Percentiles rank a stretch among this genome's conserved stretches.
These are phyloP conservation scores for Hygrophoropsis aurantiaca DNA, from an alignment of 768 basidiomycete genomes.

Conservation along the genomic window DNA sequence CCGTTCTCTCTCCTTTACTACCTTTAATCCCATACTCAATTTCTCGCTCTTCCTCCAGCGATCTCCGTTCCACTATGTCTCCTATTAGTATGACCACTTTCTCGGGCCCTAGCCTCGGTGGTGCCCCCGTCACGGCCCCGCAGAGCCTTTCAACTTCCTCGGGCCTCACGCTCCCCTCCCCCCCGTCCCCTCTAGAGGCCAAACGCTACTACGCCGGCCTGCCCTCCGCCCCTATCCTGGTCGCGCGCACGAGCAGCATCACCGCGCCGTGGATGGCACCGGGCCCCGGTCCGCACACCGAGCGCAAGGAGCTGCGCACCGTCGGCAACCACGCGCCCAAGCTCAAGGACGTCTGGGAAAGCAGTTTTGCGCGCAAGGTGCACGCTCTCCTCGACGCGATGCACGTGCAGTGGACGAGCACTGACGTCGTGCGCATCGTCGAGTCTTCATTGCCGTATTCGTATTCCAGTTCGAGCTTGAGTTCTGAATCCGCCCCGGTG, in stretches of 20 bases:
- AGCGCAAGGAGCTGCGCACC: conserved; percentile 21
- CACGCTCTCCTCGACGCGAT: conserved; percentile 12
- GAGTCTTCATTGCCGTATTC: too few species aligned
- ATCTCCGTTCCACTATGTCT: too few species aligned
- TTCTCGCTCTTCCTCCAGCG: too few species aligned
- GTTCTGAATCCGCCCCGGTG: conserved; percentile 15
- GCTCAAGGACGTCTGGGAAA: conserved; percentile 20
- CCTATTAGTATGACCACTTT: too few species aligned
- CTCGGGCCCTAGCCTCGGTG: too few species aligned
- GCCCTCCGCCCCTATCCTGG: conserved; percentile 17
- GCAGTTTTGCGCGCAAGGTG: conserved; percentile 17
- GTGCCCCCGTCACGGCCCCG: too few species aligned
- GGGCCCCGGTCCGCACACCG: conserved; percentile 23
- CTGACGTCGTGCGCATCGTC: conserved; percentile 22
- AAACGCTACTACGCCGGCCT: conserved; percentile 18
- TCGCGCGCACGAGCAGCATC: conserved; percentile 20
- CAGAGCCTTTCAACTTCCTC: too few species aligned
- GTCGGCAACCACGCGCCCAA: conserved; percentile 17
- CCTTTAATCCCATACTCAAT: too few species aligned
- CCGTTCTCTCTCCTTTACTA: too few species aligned
- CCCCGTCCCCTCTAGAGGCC: too few species aligned
- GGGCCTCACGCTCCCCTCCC: too few species aligned
- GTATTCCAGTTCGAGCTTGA: too few species aligned
- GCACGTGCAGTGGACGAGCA: conserved; percentile 18
- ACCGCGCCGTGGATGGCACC: conserved; percentile 24